phyloP scores from a whole-genome alignment of 352 stramenopile genomes.

The Thalassiosira hispida region DNA sequence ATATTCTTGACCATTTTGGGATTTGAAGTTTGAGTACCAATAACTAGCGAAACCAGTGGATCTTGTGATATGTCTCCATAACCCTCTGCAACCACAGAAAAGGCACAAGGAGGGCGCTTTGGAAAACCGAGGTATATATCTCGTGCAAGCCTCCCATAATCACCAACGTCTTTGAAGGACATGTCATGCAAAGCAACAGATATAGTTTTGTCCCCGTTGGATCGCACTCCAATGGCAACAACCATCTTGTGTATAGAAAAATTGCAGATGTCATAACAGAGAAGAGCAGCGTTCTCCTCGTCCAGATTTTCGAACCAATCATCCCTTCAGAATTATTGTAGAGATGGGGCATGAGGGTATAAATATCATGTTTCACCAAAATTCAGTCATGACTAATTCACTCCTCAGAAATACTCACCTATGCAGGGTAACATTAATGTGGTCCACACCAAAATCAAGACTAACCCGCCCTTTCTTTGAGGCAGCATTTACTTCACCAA shows the following conservation, averaged over 20 bases:
- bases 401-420: no score
- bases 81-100: constrained; percentile 65
- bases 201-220: constrained; percentile 47
- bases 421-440: constrained; percentile 59
- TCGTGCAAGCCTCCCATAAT: constrained; percentile 59
- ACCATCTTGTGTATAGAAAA: constrained; percentile 58
- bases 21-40: constrained; percentile 29
- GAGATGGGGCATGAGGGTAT: no score
- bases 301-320: constrained; percentile 58
- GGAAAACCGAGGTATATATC: constrained; percentile 25
- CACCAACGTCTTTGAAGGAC: constrained; percentile 70
- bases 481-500: constrained; percentile 48
- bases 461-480: constrained; percentile 10
- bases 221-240: constrained; percentile 22
- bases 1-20: constrained; percentile 16
- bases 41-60: constrained; percentile 58
- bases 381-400: no score
- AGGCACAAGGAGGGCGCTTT: constrained; percentile 57
- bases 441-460: constrained; percentile 39
- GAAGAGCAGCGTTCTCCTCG: constrained; percentile 35
- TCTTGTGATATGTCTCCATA: constrained; percentile 50
- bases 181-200: constrained; percentile 61
- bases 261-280: constrained; percentile 69
- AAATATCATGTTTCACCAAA: no score
- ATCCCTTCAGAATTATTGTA: no score